Evolutionary conservation across 139 green algal species (phyloP).

Genomic region (Deuterostichococcus epilithicus): DNA sequence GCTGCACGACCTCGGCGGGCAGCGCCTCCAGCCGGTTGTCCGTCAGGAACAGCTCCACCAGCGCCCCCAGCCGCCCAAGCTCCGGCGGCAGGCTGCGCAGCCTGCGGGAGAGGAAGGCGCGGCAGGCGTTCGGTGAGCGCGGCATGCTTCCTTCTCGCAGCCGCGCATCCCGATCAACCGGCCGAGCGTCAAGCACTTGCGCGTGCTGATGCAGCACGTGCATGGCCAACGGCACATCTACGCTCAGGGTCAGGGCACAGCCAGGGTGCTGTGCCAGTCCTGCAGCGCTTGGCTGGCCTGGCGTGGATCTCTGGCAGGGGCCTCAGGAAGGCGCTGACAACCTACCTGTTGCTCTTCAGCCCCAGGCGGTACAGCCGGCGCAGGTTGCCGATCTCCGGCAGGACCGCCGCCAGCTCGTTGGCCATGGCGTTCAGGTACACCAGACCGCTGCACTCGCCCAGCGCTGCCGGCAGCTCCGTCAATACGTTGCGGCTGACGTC

Average conservation of each 20-base stretch:
- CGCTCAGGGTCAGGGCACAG: too few species aligned
- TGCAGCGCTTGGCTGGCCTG: too few species aligned
- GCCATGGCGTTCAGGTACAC: slow-evolving; percentile 46
- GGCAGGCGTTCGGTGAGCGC: not conserved
- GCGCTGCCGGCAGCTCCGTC: slow-evolving; percentile 25
- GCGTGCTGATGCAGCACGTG: too few species aligned
- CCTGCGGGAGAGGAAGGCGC: not conserved
- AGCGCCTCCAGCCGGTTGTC: slow-evolving; percentile 68
- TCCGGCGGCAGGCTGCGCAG: slow-evolving; percentile 34
- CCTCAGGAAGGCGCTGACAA: too few species aligned
- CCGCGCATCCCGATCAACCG: too few species aligned
- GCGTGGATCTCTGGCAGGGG: slow-evolving; percentile 36
- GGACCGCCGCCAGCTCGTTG: slow-evolving; percentile 38
- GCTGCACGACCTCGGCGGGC: slow-evolving; percentile 38
- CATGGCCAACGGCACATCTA: too few species aligned
- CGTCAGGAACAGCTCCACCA: slow-evolving; percentile 68
- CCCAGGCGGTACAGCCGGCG: slow-evolving; percentile 48
- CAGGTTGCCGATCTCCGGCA: slow-evolving; percentile 41
- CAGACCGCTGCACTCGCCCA: slow-evolving; percentile 37
- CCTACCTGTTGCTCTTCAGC: slow-evolving; percentile 61
- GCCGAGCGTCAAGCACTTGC: too few species aligned
- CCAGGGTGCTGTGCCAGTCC: too few species aligned
- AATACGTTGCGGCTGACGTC: slow-evolving; percentile 50
- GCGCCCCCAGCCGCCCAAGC: slow-evolving; percentile 26
- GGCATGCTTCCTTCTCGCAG: too few species aligned